Conservation (phyloP, 805 yeast genomes). For the Wickerhamomyces mucosus region DNA sequence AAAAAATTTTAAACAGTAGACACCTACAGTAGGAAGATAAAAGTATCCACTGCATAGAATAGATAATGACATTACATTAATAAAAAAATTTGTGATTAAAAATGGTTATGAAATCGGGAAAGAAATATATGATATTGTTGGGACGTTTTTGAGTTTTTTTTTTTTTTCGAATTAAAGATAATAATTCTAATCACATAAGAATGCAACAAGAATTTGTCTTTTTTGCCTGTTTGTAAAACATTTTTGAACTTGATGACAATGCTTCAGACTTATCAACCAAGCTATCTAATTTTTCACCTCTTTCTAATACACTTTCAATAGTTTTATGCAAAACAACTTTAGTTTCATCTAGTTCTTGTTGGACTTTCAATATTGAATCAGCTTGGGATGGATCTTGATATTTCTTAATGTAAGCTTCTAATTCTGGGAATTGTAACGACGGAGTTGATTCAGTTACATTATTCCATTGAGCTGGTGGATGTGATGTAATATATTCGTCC, state of each 20-base stretch:
- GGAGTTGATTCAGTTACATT: constrained; percentile 35
- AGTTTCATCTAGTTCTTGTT: constrained; percentile 95
- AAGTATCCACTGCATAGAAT: no score
- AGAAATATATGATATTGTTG: no score
- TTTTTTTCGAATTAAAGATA: no score
- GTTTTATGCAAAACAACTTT: constrained; percentile 94
- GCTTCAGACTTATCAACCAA: constrained; percentile 95
- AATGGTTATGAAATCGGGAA: no score
- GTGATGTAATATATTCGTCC: constrained; percentile 81
- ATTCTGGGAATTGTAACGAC: constrained; percentile 42
- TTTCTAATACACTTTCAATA: constrained; percentile 84
- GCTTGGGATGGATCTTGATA: constrained; percentile 98
- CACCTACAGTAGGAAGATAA: no score
- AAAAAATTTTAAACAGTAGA: no score
- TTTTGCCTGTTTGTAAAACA: constrained; percentile 96
- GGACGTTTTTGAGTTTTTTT: no score
- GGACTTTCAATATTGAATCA: constrained; percentile 93
- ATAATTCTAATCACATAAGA: constrained; percentile 58
- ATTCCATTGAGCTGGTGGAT: constrained; percentile 69
- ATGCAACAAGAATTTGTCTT: constrained; percentile 88
- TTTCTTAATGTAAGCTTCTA: constrained; percentile 63
- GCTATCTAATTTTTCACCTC: constrained; percentile 94
- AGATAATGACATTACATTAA: no score
- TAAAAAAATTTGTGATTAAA: no score
- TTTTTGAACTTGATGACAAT: constrained; percentile 74